Evolutionary conservation across 495 filamentous ascomycete species (phyloP).

Genomic region (Aspergillus nidulans): DNA sequence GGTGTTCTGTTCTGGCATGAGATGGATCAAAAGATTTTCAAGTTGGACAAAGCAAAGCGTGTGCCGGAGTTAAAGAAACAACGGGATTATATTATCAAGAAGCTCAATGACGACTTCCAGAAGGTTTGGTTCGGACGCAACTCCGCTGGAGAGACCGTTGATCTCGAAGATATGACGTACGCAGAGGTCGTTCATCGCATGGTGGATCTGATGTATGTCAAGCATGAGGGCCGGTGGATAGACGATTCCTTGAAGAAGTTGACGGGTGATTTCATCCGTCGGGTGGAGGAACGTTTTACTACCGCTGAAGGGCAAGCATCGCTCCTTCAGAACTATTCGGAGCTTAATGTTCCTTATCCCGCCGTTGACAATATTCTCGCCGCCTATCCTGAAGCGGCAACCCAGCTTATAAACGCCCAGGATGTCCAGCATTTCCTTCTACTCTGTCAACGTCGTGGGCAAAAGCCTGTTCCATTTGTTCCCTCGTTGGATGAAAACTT

Average conservation of each 20-base stretch:
- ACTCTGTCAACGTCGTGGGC: slow-evolving; percentile 85
- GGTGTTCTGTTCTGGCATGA: slow-evolving; percentile 96
- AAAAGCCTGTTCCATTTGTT: slow-evolving; percentile 96
- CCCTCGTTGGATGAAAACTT: slow-evolving; percentile 91
- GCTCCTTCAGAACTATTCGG: slow-evolving; percentile 76
- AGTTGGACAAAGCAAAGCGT: slow-evolving; percentile 89
- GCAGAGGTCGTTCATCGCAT: slow-evolving; percentile 86
- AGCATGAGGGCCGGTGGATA: slow-evolving; percentile 91
- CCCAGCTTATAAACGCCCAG: slow-evolving; percentile 92
- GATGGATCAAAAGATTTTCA: slow-evolving; percentile 97
- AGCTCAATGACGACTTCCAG: slow-evolving; percentile 96
- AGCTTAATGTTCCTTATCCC: slow-evolving; percentile 77
- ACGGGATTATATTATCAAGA: slow-evolving; percentile 92
- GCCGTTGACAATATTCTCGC: slow-evolving; percentile 73
- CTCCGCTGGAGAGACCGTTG: slow-evolving; percentile 67
- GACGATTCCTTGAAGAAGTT: slow-evolving; percentile 76
- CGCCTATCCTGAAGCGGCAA: slow-evolving; percentile 77
- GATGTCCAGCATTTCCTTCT: slow-evolving; percentile 94
- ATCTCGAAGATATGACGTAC: slow-evolving; percentile 98
- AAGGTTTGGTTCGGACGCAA: slow-evolving; percentile 99
- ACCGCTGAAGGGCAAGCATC: slow-evolving; percentile 61
- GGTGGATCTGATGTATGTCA: slow-evolving; percentile 95
- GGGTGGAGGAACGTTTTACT: slow-evolving; percentile 89
- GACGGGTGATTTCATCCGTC: slow-evolving; percentile 91
- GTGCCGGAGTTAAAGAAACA: slow-evolving; percentile 88